phyloP scores from a whole-genome alignment of 306 rosid genomes.

The Glycine soja region DNA sequence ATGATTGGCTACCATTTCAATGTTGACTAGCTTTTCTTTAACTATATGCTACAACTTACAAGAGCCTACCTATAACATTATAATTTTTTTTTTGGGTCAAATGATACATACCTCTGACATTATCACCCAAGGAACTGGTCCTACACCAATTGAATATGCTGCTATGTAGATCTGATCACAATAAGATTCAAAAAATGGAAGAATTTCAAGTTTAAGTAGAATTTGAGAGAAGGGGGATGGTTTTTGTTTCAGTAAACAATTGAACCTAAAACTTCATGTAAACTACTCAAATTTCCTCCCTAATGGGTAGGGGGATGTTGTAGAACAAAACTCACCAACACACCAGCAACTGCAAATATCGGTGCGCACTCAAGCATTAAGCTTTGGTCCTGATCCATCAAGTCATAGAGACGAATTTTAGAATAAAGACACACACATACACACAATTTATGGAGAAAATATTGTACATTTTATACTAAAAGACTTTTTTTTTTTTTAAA shows the following conservation, averaged over 20 bases:
- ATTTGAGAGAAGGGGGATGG: neutral
- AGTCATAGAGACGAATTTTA: constrained; percentile 39
- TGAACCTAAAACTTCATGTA: too few species aligned
- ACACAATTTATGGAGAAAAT: constrained; percentile 9
- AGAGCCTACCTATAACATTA: neutral
- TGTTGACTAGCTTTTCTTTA: neutral
- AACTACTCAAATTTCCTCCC: too few species aligned
- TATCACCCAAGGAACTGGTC: constrained; percentile 90
- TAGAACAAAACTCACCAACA: constrained; percentile 66
- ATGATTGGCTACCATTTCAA: constrained; percentile 1
- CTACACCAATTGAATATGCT: constrained; percentile 75
- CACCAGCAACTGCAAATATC: constrained; percentile 63
- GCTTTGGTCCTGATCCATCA: constrained; percentile 51
- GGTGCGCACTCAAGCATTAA: constrained; percentile 57
- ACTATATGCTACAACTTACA: neutral
- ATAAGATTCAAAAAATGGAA: constrained; percentile 1
- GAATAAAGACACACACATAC: neutral
- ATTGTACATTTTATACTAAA: neutral
- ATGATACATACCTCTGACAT: constrained; percentile 84
- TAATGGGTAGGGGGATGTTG: neutral
- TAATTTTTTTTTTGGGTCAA: neutral
- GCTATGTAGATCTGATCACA: constrained; percentile 71
- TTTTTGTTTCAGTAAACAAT: too few species aligned
- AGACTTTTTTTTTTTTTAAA: too few species aligned
- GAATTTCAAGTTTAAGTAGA: constrained; percentile 13